Base-by-base conservation (phyloP, 2,329 filamentous ascomycete genomes). In the Cladosporium velox region DNA sequence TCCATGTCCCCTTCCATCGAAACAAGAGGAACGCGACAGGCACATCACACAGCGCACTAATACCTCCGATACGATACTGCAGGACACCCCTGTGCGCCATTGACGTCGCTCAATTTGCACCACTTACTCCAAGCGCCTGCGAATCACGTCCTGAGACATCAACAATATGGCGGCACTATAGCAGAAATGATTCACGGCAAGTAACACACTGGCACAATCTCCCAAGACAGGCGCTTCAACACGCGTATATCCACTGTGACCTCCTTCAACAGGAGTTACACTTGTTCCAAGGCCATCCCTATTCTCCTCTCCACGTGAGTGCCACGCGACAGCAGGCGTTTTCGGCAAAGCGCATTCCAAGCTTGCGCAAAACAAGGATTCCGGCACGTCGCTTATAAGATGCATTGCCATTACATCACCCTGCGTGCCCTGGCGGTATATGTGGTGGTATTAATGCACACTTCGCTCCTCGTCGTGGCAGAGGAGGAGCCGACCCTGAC, bases 401-500 rank as follows among this genome's bases (percentile, higher is more conserved):
- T 67, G 67, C 67, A 59, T 59, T 35, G 44, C 66, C 26, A 55
- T 63, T 44, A 61, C 66, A 44, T 59, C 62, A 65, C 52, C 57
- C 15, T 66, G 67, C 67, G 66, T 63, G 69, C 66, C 59, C 65
- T 67, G 64, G 68, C 65, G 66, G 66, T 66, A 51, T 63, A 64
- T 34, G 44, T 63, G 14, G 65, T 70, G n/a, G 47, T 70, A 34
- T 32, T 69, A 28, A 32, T 69, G 8, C 59, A 64, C 49, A 49
- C 57, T 24, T 54, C 49, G 52, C 63, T 59, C 59, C 64, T 51
- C 41, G 64, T 61, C 49, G 57, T 66, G 26, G 62, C 65, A 30
- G 59, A 64, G 44, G 65, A 67, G n/a, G 65, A 67, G n/a, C 59
- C 65, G 30, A 68, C 67, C n/a, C 68, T 66, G 51, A 72, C 71